Evolutionary conservation across 768 basidiomycete genomes (phyloP).

Genomic region (Leccinum disarticulatum): DNA sequence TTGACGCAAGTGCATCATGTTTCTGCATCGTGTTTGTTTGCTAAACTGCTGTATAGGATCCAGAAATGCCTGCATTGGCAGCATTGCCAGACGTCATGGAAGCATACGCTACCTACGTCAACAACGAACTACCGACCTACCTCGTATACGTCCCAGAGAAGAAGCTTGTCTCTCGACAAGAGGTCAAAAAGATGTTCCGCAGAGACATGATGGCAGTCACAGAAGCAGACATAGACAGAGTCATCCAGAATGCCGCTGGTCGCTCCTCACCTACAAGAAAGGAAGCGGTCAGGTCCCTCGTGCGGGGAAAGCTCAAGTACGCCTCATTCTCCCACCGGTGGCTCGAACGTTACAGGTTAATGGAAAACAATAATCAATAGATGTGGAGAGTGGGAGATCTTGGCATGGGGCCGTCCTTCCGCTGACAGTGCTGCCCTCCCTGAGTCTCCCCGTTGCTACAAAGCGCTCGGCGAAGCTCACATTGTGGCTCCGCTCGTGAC

Average conservation of each 20-base stretch:
- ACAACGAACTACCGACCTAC: constrained; percentile 32
- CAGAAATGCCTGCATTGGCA: constrained; percentile 9
- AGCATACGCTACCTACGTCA: constrained; percentile 20
- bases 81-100: constrained; percentile 24
- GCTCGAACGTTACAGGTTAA: constrained; percentile 30
- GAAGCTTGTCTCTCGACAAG: constrained; percentile 29
- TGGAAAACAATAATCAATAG: constrained; percentile 30
- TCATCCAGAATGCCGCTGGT: constrained; percentile 19
- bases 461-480: constrained; percentile 12
- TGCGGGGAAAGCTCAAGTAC: constrained; percentile 26
- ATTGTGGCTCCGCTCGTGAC: too few relatives aligned
- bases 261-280: constrained; percentile 29
- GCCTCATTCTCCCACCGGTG: constrained; percentile 31
- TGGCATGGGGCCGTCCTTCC: constrained; percentile 31
- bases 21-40: neutral
- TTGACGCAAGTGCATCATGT: constrained; percentile 10
- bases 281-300: constrained; percentile 25
- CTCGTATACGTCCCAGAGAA: constrained; percentile 28
- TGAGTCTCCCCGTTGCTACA: constrained; percentile 34
- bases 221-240: constrained; percentile 24
- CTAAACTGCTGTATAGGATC: constrained; percentile 14
- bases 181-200: constrained; percentile 32
- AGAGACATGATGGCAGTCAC: constrained; percentile 25
- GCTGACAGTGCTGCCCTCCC: constrained; percentile 30
- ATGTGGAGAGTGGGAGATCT: constrained; percentile 33